Base-by-base conservation (phyloP, 805 yeast species). In the Debaryomyces castellii region DNA sequence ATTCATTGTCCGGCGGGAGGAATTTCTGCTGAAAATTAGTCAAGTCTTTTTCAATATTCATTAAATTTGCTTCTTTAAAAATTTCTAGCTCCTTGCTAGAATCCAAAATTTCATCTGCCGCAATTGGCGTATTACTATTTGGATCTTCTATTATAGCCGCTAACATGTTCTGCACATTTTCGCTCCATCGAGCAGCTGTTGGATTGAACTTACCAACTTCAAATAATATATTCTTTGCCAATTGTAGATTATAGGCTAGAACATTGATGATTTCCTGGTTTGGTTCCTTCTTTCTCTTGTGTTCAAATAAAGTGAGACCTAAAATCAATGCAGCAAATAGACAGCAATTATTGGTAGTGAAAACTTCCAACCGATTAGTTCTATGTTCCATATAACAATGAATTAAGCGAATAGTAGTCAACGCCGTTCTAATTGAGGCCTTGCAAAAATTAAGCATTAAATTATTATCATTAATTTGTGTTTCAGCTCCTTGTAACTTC, bases 161-260 rank as follows among this genome's bases (percentile, higher is more conserved):
- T 36, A 36, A 22, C 39, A 36, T 36, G 21, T 36, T 36, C 8
- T 36, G 27, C 7, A 36, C 39, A 36, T 36, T 36, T 16, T 36
- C 39, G 10, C 25, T 24, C 39, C 39, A 36, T 21, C 39, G 16
- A 8, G 23, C 39, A 2, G 39, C 23, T 21, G 18, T 36, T 12
- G 10, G 27, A 16, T 36, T 36, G 21, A 36, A 36, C 12, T 14
- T 20, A 14, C 39, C 39, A 11, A 21, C 24, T 21, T 18, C 20
- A 10, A 12, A 16, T 18, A 36, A 21, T 21, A 36, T 12, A 14
- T 36, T 36, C 8, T 24, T 21, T 10, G 39, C 39, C 21, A 36
- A 22, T 24, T 36, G 39, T 9, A 36, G 25, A 21, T 22, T 36
- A 21, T 36, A 22, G 7, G 24, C 10, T 36, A 36, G 25, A 5